A percentile compares a stretch with the other conserved stretches of the same genome.
Evolutionary conservation across 371 early-diverging fungal genomes (phyloP).

Genomic region (Capillidium heterosporum): DNA sequence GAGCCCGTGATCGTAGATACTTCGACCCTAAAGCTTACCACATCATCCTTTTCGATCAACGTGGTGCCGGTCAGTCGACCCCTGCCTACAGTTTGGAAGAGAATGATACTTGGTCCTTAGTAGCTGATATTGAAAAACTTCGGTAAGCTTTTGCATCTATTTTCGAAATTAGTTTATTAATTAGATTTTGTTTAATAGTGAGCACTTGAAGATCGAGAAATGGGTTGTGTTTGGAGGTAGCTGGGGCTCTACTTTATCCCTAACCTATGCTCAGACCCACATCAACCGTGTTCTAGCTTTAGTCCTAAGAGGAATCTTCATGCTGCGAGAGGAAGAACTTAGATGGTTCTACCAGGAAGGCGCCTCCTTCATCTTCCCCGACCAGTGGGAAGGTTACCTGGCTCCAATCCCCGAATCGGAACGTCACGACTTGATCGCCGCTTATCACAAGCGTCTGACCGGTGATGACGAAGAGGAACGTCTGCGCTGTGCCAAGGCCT

Average conservation of each 20-base stretch:
- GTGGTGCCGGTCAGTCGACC: slow-evolving; percentile 38
- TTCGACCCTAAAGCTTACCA: slow-evolving; percentile 37
- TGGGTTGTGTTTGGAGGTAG: slow-evolving; percentile 50
- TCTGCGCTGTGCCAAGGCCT: slow-evolving; percentile 28
- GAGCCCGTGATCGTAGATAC: slow-evolving; percentile 27
- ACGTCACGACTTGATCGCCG: slow-evolving; percentile 28
- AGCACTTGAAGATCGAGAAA: slow-evolving; percentile 28
- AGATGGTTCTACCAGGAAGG: slow-evolving; percentile 36
- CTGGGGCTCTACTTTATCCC: slow-evolving; percentile 21
- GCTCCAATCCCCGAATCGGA: slow-evolving; percentile 35
- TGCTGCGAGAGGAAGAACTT: slow-evolving; percentile 27
- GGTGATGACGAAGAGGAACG: slow-evolving; percentile 21
- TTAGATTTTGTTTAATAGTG: background rate
- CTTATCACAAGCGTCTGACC: slow-evolving; percentile 41
- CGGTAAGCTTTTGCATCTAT: slow-evolving; percentile 5
- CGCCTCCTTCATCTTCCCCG: slow-evolving; percentile 33
- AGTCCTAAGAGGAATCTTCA: slow-evolving; percentile 42
- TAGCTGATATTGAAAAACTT: slow-evolving; percentile 34
- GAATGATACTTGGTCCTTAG: slow-evolving; percentile 31
- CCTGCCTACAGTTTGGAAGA: slow-evolving; percentile 32
- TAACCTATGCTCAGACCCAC: slow-evolving; percentile 36
- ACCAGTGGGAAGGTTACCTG: slow-evolving; percentile 30
- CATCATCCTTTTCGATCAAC: slow-evolving; percentile 37
- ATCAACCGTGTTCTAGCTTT: slow-evolving; percentile 32
- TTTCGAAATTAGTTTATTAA: background rate